These are phyloP conservation scores for Pyrenophora tritici-repentis DNA, from an alignment of 2,329 filamentous ascomycete genomes.

Conservation along the genomic window DNA sequence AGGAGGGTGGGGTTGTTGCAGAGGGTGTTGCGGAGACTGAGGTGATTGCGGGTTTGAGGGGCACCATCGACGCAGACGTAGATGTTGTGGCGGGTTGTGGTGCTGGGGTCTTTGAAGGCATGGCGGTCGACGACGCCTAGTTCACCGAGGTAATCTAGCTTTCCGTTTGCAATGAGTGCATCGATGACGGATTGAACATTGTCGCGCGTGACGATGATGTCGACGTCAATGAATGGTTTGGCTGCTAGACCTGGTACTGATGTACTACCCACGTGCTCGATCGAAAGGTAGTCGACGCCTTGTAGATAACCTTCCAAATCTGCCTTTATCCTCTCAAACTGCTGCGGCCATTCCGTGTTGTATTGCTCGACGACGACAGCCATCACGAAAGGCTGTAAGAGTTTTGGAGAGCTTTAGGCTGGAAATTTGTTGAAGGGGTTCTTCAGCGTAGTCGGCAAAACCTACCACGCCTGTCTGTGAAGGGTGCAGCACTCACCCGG, in stretches of 20 bases:
- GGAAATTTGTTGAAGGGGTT: neutral
- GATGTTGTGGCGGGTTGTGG: constrained; percentile 37
- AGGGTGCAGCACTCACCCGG: constrained; percentile 1
- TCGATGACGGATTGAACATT: constrained; percentile 33
- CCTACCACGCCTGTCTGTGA: constrained; percentile 6
- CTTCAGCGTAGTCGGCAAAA: constrained; percentile 5
- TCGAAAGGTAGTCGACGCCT: constrained; percentile 23
- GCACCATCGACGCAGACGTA: constrained; percentile 47
- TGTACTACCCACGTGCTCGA: constrained; percentile 48
- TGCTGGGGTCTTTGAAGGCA: constrained; percentile 40
- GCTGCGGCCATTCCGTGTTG: constrained; percentile 34
- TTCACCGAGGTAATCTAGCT: constrained; percentile 46
- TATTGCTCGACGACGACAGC: constrained; percentile 33
- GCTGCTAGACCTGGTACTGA: constrained; percentile 44
- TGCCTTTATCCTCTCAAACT: constrained; percentile 30
- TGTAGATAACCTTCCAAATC: constrained; percentile 22
- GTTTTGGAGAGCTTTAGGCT: neutral
- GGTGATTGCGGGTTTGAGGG: constrained; percentile 45
- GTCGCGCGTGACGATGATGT: constrained; percentile 37
- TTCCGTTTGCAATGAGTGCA: constrained; percentile 37
- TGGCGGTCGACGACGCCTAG: constrained; percentile 45
- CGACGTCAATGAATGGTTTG: constrained; percentile 48
- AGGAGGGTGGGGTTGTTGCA: constrained; percentile 35
- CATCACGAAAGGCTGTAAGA: constrained; percentile 13
- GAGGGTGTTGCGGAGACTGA: constrained; percentile 46